Conservation (phyloP, 1,284 basidiomycete species). For the Cystobasidium slooffiae region DNA sequence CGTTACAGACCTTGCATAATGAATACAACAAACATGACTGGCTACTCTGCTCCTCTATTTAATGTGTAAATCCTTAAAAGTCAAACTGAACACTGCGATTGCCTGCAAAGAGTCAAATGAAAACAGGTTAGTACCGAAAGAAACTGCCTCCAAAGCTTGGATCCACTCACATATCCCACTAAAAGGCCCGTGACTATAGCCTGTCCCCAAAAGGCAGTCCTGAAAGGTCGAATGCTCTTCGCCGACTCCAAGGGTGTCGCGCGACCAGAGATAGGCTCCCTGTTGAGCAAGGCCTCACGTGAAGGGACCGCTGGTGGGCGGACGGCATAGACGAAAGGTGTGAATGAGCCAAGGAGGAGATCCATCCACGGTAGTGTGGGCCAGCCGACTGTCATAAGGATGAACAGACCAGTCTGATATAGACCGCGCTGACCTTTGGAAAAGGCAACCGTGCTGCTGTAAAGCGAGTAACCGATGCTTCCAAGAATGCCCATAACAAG, state of each 20-base stretch:
- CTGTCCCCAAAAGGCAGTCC: constrained; percentile 25
- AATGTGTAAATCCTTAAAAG: constrained; percentile 26
- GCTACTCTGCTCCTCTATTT: constrained; percentile 11
- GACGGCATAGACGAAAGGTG: constrained; percentile 47
- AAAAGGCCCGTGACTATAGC: constrained; percentile 8
- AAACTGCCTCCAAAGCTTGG: not conserved
- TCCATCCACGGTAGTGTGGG: constrained; percentile 51
- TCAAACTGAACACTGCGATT: constrained; percentile 22
- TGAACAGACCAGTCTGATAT: constrained; percentile 51
- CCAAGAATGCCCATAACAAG: constrained; percentile 46
- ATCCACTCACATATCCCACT: constrained; percentile 25
- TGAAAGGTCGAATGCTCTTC: constrained; percentile 35
- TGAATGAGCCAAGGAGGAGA: constrained; percentile 48
- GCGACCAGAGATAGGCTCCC: constrained; percentile 44
- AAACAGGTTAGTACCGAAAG: constrained; percentile 3
- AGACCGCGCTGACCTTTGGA: constrained; percentile 46
- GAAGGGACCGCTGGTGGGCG: constrained; percentile 38
- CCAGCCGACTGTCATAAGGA: constrained; percentile 52
- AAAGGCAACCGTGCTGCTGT: constrained; percentile 45
- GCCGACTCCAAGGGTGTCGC: constrained; percentile 26
- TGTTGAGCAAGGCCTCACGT: constrained; percentile 36
- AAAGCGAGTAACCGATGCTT: constrained; percentile 48
- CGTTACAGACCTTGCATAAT: too few relatives aligned
- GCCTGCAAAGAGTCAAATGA: constrained; percentile 11
- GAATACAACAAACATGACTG: not conserved